Conservation (phyloP, 2,329 filamentous ascomycete genomes). For the Chaetothyriales sp. region DNA sequence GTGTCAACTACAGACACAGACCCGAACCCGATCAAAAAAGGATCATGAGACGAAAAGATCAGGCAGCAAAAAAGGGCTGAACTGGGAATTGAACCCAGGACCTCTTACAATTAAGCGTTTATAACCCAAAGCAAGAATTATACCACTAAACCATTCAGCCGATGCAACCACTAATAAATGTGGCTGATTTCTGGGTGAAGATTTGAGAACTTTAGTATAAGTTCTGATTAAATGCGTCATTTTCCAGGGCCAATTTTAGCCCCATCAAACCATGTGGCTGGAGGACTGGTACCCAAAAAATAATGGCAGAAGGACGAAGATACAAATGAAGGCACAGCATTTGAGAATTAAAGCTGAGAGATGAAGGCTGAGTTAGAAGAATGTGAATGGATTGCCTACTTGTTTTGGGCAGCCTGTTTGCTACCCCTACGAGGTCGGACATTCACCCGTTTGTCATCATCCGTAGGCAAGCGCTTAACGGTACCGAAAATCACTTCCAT, state of each 20-base stretch:
- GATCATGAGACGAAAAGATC: background rate
- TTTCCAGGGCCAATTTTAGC: background rate
- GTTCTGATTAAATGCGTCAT: background rate
- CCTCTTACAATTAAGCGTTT: conserved; percentile 15
- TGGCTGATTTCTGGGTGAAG: background rate
- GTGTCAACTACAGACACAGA: too few species aligned
- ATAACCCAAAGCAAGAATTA: conserved; percentile 18
- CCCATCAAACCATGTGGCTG: too few species aligned
- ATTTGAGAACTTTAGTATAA: background rate
- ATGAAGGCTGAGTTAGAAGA: too few species aligned
- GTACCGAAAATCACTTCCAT: conserved; percentile 27
- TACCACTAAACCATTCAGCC: conserved; percentile 17
- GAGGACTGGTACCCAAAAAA: too few species aligned
- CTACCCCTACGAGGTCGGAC: background rate
- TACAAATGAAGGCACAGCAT: background rate
- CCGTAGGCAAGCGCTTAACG: conserved; percentile 7
- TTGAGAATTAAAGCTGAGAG: too few species aligned
- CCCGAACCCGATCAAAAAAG: too few species aligned
- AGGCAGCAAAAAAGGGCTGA: conserved; percentile 11
- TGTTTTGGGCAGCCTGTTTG: background rate
- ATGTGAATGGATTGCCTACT: background rate
- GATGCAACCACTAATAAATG: background rate
- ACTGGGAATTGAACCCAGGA: conserved; percentile 19
- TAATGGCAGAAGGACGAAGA: too few species aligned
- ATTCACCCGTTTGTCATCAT: conserved; percentile 9